A percentile compares a stretch with the other conserved stretches of the same genome.
These are phyloP conservation scores for Heteromeles arbutifolia DNA, from an alignment of 306 rosid genomes.

Conservation along the genomic window DNA sequence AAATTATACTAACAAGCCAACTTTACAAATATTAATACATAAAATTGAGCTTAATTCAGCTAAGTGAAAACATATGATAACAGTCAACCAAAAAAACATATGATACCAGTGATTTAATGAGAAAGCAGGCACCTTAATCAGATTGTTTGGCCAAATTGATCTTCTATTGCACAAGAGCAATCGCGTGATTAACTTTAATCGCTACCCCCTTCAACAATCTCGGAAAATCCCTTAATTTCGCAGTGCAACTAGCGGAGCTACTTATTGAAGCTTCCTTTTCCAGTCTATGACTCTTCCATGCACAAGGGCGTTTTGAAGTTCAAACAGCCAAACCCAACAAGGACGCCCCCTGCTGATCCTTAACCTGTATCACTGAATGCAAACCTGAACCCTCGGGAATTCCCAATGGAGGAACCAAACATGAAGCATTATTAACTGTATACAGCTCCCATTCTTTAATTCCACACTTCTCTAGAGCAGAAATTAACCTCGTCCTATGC, in stretches of 20 bases:
- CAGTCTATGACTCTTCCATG: background rate
- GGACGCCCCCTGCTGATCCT: background rate
- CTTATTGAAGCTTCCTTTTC: background rate
- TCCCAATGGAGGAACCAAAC: conserved; percentile 57
- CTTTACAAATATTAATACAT: background rate
- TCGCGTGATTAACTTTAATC: background rate
- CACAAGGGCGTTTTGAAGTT: background rate
- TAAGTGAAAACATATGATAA: background rate
- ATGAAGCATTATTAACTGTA: conserved; percentile 62
- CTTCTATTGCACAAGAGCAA: background rate
- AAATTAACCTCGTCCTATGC: conserved; percentile 29
- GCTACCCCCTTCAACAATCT: background rate
- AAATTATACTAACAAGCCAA: too few relatives aligned
- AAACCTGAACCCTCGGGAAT: conserved; percentile 66
- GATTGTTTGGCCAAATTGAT: background rate
- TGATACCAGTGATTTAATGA: too few relatives aligned
- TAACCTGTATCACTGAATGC: conserved; percentile 23
- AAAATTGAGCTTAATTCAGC: background rate
- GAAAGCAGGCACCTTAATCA: background rate
- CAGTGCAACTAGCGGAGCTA: background rate
- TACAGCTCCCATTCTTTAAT: conserved; percentile 72
- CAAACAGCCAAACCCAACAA: background rate
- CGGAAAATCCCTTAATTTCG: background rate
- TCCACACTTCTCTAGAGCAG: conserved; percentile 61
- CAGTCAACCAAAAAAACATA: too few relatives aligned